Base-by-base conservation (phyloP, 768 basidiomycete genomes). In the Termitomyces sp. region DNA sequence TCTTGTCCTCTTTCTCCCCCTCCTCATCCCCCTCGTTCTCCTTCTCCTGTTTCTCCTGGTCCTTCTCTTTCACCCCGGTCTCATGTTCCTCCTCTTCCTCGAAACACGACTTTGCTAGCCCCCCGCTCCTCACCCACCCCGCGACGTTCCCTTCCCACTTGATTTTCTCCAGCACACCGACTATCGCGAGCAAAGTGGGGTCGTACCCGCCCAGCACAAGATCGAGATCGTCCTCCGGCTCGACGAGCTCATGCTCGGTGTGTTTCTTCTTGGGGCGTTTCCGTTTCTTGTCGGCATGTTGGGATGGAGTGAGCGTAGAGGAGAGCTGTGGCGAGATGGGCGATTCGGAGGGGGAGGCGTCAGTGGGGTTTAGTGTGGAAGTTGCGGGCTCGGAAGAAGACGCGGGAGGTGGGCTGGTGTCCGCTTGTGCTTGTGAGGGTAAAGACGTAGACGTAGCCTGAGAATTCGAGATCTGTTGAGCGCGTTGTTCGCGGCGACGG, bases 81-180 rank as follows among this genome's bases (percentile, higher is more conserved):
- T 24, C 55, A 16, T 22, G 8, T 16, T n/a, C 18, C 7, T 45
- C n/a, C 59, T 3, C 8, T 9, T 50, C 52, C 41, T 55, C 22
- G 18, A 30, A 6, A 9, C 18, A 44, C 18, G 22, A 50, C 13
- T 20, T 34, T 6, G n/a, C 49, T 1, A 50, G 20, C 13, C 49
- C 49, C 20, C 49, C 49, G 20, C 44, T 20, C 33, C 54, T 30
- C 57, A 89, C 76, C 89, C 89, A 91, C 20, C 78, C 82, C 0
- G 87, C 83, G 24, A 91, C 80, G 62, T 87, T 90, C 57, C 72
- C 76, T 70, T 90, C 82, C 50, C 64, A 54, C 68, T 84, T 86
- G 15, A 86, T 61, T 15, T 72, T 75, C 49, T 89, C 86, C 24
- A 91, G 70, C 15, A 91, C 74, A 8, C 89, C 89, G 15, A 90